phyloP scores from a whole-genome alignment of 257 asterid genomes.

The Echium plantagineum region DNA sequence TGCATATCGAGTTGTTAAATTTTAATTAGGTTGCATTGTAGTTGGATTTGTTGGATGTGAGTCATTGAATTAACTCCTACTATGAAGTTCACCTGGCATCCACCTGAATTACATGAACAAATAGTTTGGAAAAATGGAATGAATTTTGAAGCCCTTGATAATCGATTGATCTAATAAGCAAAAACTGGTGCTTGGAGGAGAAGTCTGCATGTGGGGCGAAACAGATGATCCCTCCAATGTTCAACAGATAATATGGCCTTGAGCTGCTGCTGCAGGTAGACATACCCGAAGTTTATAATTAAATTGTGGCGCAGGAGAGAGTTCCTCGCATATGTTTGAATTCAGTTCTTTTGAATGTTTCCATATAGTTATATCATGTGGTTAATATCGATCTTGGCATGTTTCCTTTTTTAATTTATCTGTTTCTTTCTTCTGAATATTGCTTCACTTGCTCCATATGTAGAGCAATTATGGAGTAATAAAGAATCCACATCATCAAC shows the following conservation, averaged over 20 bases:
- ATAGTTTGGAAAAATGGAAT: no score
- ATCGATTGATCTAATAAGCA: no score
- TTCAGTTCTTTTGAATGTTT: not conserved
- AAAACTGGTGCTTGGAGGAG: constrained; percentile 89
- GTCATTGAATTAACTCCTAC: no score
- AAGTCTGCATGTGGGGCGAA: constrained; percentile 96
- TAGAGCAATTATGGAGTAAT: constrained; percentile 79
- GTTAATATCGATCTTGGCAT: not conserved
- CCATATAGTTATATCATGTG: not conserved
- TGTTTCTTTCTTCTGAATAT: not conserved
- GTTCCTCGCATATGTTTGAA: not conserved
- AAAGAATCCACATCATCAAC: constrained; percentile 27
- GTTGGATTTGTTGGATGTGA: not conserved
- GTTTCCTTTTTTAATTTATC: no score
- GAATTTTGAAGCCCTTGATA: no score
- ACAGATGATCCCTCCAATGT: constrained; percentile 76
- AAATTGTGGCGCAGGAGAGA: no score
- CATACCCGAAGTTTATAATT: not conserved
- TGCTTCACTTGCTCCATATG: constrained; percentile 1
- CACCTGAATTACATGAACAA: no score
- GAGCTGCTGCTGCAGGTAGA: constrained; percentile 98
- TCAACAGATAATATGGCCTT: constrained; percentile 94
- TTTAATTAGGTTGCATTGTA: not conserved
- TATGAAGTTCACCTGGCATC: no score
- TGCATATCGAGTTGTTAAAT: not conserved